Base-by-base conservation (phyloP, 441 rosid species). In the Manihot esculenta region DNA sequence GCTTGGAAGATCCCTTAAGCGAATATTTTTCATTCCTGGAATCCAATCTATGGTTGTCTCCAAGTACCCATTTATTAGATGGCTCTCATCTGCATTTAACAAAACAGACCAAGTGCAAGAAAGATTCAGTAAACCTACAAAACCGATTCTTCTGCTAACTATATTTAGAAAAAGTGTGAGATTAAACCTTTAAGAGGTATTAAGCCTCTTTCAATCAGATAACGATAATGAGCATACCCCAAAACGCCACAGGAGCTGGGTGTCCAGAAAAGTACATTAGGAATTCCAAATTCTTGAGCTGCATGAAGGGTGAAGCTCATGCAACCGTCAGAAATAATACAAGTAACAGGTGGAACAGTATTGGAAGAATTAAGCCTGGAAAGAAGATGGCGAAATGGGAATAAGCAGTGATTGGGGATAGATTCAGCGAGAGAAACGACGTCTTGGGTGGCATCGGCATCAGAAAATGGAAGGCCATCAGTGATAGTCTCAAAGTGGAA, bases 331-430 rank as follows among this genome's bases (percentile, higher is more conserved):
- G 77, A 67, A 10, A 80, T 44, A 6, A 78, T 54, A 27, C 82
- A 76, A 57, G 69, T 73, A 41, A 83, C 77, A 17, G 67, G 59
- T 0, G 84, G 86, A n/a, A 63, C 58, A 50, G 5, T 2, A 1
- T 41, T 2, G 15, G 72, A 15, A 10, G 57, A 12, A 8, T 75
- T 74, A 41, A 82, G 60, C n/a, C 41, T 47, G 15, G n/a, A 17
- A 21, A 75, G 72, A 35, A 79, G 83, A 30, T 77, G 59, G 23
- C 73, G 51, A 13, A 83, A 80, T 9, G 84, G 84, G 12, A 11
- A 56, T 18, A 73, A 64, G 30, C 74, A 76, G 24, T 42, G 72
- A 30, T 68, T 64, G 3, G 67, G 12, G 26, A 70, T 64, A 33
- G 81, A 66, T 1, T 44, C 64, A 45, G 72, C 48, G 1, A n/a